A percentile compares a stretch with the other conserved stretches of the same genome.
phyloP scores from a whole-genome alignment of 371 early-diverging fungal genomes.

The Circinella umbellata region DNA sequence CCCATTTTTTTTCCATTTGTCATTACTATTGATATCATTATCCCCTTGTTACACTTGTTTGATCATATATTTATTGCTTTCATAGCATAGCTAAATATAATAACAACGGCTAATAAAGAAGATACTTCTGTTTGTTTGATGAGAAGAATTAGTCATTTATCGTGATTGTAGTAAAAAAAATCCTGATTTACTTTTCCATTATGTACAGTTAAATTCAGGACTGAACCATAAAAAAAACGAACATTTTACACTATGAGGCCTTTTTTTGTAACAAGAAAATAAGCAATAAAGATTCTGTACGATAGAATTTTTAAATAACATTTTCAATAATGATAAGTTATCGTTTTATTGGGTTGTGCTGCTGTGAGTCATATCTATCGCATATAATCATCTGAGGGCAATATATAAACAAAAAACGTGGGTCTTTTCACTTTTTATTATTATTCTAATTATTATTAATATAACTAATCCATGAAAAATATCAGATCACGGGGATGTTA shows the following conservation, averaged over 20 bases:
- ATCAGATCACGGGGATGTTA: neutral
- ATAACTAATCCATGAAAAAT: neutral
- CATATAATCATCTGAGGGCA: constrained; percentile 7
- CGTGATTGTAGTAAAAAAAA: constrained; percentile 6
- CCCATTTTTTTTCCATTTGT: too few species aligned
- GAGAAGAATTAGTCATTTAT: neutral
- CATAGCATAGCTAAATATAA: too few species aligned
- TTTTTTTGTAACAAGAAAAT: too few species aligned
- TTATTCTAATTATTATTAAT: neutral
- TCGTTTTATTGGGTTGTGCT: neutral
- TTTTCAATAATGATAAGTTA: neutral
- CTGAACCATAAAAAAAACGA: neutral
- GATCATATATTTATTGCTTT: too few species aligned
- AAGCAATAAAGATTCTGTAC: too few species aligned
- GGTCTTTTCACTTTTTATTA: neutral
- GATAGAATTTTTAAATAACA: neutral
- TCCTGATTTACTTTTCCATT: neutral
- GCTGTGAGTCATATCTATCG: constrained; percentile 13
- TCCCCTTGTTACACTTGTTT: too few species aligned
- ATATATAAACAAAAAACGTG: constrained; percentile 4
- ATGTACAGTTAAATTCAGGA: neutral
- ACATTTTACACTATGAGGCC: too few species aligned
- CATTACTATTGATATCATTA: too few species aligned
- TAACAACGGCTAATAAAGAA: too few species aligned
- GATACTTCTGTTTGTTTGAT: too few species aligned